Conservation (phyloP, 306 rosid genomes). For the Alnus glutinosa region DNA sequence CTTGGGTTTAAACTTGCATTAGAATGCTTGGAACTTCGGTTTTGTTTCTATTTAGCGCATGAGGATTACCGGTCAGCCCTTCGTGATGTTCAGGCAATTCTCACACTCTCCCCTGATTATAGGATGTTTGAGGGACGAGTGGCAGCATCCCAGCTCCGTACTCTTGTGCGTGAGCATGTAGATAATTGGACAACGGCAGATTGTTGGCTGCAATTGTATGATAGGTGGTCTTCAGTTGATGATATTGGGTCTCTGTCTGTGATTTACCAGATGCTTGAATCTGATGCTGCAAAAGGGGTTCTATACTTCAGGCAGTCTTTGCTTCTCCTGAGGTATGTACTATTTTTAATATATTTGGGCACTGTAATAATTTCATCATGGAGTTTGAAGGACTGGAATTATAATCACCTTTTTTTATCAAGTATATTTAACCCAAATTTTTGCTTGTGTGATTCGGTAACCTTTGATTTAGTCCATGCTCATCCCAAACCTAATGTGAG, state of each 20-base stretch:
- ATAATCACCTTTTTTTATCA: background rate
- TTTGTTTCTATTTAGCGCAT: slow-evolving; percentile 71
- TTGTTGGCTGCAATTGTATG: slow-evolving; percentile 85
- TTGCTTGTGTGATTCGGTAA: background rate
- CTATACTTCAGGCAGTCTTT: slow-evolving; percentile 89
- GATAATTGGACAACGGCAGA: slow-evolving; percentile 91
- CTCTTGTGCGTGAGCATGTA: slow-evolving; percentile 86
- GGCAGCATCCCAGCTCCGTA: slow-evolving; percentile 78
- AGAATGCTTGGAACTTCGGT: slow-evolving; percentile 89
- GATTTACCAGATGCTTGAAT: slow-evolving; percentile 93
- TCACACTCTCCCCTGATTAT: slow-evolving; percentile 70
- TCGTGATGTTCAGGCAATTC: slow-evolving; percentile 86
- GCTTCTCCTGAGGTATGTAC: slow-evolving; percentile 84
- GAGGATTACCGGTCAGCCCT: slow-evolving; percentile 85
- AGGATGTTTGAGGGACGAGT: slow-evolving; percentile 92
- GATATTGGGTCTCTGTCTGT: slow-evolving; percentile 90
- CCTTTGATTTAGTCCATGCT: background rate
- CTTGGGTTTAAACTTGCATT: slow-evolving; percentile 89
- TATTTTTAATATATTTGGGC: slow-evolving; percentile 1
- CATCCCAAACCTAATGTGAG: background rate
- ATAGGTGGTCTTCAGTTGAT: slow-evolving; percentile 92
- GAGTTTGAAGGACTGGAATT: slow-evolving; percentile 1
- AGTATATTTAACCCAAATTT: background rate
- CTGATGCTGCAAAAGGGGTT: slow-evolving; percentile 84
- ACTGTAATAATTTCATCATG: slow-evolving; percentile 6